phyloP scores from a whole-genome alignment of 495 filamentous ascomycete species.

The Daldinia vernicosa region DNA sequence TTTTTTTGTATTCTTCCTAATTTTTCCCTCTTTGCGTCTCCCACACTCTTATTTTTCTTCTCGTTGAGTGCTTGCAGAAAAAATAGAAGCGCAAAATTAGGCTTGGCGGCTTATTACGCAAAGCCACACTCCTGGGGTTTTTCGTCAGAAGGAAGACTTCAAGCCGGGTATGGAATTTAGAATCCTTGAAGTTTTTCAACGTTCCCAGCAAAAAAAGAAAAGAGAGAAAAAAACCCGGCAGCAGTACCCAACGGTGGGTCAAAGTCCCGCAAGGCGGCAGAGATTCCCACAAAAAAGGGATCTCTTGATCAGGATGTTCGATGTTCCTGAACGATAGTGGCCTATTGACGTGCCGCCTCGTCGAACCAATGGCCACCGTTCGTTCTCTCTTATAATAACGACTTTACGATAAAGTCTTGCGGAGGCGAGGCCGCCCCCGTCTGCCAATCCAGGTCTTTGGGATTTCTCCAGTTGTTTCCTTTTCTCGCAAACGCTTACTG shows the following conservation, averaged over 20 bases:
- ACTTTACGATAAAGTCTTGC: conserved; percentile 6
- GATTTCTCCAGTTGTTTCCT: conserved; percentile 1
- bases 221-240: conserved; percentile 21
- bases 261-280: conserved; percentile 26
- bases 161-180: conserved; percentile 29
- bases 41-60: conserved; percentile 7
- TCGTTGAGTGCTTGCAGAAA: conserved; percentile 26
- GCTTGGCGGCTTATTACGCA: conserved; percentile 17
- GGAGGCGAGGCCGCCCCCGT: conserved; percentile 17
- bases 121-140: conserved; percentile 6
- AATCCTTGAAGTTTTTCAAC: conserved; percentile 22
- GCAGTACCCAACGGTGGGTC: conserved; percentile 42
- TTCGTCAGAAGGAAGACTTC: conserved; percentile 18
- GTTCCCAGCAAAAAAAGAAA: conserved; percentile 8
- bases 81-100: conserved; percentile 7
- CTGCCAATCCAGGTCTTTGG: background rate
- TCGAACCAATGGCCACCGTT: conserved; percentile 29
- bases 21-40: conserved; percentile 15
- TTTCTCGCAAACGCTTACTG: conserved; percentile 6
- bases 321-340: conserved; percentile 29
- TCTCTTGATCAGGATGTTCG: conserved; percentile 25
- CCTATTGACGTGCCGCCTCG: conserved; percentile 38
- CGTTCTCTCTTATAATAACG: conserved; percentile 13
- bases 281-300: conserved; percentile 13
- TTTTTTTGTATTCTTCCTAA: conserved; percentile 20